Evolutionary conservation across 371 early-diverging fungal species (phyloP).

Genomic region (Mortierella sp.): DNA sequence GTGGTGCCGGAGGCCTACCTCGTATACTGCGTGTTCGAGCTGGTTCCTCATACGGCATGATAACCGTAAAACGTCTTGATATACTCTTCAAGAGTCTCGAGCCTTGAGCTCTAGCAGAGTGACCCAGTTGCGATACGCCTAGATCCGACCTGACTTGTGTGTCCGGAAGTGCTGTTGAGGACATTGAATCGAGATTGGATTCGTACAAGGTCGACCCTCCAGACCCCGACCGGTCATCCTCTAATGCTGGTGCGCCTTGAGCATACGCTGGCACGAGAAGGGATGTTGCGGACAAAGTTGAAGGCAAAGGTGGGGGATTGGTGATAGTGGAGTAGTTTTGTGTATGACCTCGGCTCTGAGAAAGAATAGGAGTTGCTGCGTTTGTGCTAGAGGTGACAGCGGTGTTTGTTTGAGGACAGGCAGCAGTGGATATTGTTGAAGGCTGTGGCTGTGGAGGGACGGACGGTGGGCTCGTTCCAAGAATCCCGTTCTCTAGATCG

Average conservation of each 20-base stretch:
- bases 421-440: neutral
- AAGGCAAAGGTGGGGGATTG: slow-evolving; percentile 9
- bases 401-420: neutral
- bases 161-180: neutral
- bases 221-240: slow-evolving; percentile 19
- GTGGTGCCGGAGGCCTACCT: slow-evolving; percentile 8
- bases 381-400: neutral
- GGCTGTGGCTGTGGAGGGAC: neutral
- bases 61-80: slow-evolving; percentile 31
- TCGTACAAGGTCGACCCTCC: slow-evolving; percentile 14
- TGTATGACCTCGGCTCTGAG: slow-evolving; percentile 19
- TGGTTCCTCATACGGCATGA: slow-evolving; percentile 9
- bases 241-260: neutral
- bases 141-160: slow-evolving; percentile 1
- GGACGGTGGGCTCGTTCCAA: neutral
- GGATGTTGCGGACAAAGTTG: neutral
- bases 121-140: slow-evolving; percentile 12
- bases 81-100: slow-evolving; percentile 18
- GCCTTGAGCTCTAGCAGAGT: slow-evolving; percentile 24
- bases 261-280: neutral
- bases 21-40: slow-evolving; percentile 16
- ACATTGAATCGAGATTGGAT: neutral
- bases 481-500: neutral
- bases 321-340: slow-evolving; percentile 36
- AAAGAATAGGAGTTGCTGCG: slow-evolving; percentile 37